phyloP scores from a whole-genome alignment of 164 flowering plant genomes.

The Sextonia rubra region DNA sequence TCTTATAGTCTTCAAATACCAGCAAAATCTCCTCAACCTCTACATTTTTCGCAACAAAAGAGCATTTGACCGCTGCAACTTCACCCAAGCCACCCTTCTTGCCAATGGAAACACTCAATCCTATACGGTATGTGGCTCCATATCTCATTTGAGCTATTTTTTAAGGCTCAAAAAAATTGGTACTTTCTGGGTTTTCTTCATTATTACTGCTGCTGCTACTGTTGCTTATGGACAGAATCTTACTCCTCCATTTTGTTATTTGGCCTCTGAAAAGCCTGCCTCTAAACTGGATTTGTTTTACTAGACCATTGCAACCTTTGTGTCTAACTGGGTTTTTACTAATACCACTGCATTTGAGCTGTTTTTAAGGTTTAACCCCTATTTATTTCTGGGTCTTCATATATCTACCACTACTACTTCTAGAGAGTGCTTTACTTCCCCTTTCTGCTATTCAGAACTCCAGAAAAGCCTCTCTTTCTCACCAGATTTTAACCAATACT shows the following conservation, averaged over 20 bases:
- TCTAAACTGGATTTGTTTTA: background rate
- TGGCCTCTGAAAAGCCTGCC: background rate
- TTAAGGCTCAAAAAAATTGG: background rate
- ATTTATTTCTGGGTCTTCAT: background rate
- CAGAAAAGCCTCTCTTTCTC: background rate
- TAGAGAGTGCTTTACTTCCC: background rate
- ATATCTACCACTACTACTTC: background rate
- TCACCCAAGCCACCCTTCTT: constrained; percentile 74
- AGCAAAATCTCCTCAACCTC: constrained; percentile 45
- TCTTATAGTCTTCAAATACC: constrained; percentile 61
- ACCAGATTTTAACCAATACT: background rate
- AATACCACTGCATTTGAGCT: too few species aligned
- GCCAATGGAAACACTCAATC: constrained; percentile 40
- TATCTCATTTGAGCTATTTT: background rate
- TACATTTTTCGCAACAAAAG: constrained; percentile 69
- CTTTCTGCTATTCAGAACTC: background rate
- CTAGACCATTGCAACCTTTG: background rate
- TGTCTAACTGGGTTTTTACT: too few species aligned
- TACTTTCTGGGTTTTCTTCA: constrained; percentile 4
- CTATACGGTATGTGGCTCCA: constrained; percentile 46
- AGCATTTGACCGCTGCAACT: constrained; percentile 74
- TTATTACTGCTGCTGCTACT: background rate
- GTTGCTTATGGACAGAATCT: background rate
- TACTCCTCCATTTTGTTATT: background rate
- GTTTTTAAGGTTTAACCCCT: too few species aligned